Percentiles rank a stretch among this genome's conserved stretches.
phyloP scores from a whole-genome alignment of 1,284 basidiomycete genomes.

The Chiua sp. region DNA sequence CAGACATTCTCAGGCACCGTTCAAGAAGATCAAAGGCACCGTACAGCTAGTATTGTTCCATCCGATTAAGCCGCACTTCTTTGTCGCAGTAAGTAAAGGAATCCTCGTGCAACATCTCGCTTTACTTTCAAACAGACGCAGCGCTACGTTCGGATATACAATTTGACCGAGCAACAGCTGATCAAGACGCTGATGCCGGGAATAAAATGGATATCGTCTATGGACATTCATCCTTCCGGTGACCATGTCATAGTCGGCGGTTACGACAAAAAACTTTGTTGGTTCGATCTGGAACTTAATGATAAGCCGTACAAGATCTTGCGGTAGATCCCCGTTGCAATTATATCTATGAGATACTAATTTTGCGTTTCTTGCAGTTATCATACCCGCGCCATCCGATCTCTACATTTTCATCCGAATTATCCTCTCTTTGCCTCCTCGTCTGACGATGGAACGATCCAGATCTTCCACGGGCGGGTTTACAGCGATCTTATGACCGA shows the following conservation, averaged over 20 bases:
- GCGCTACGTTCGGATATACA: conserved; percentile 95
- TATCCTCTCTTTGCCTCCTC: conserved; percentile 96
- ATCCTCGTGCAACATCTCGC: conserved; percentile 3
- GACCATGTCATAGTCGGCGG: conserved; percentile 97
- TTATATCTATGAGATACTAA: conserved; percentile 17
- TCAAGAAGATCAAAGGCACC: conserved; percentile 91
- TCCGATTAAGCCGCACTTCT: conserved; percentile 93
- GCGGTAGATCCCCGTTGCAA: conserved; percentile 53
- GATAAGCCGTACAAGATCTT: conserved; percentile 97
- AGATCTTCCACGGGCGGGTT: conserved; percentile 96
- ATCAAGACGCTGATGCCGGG: conserved; percentile 94
- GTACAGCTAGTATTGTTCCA: conserved; percentile 97
- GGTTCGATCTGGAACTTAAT: conserved; percentile 98
- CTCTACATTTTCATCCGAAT: conserved; percentile 90
- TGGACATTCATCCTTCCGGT: conserved; percentile 96
- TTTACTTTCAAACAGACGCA: conserved; percentile 69
- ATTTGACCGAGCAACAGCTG: conserved; percentile 92
- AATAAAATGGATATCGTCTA: conserved; percentile 95
- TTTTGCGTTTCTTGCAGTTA: conserved; percentile 60
- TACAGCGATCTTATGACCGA: conserved; percentile 96
- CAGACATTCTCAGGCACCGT: conserved; percentile 96
- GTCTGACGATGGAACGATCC: conserved; percentile 96
- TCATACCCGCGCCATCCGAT: conserved; percentile 91
- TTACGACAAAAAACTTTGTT: conserved; percentile 97
- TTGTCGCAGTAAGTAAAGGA: conserved; percentile 81